Evolutionary conservation across 257 asterid genomes (phyloP).

Genomic region (Salvia splendens): DNA sequence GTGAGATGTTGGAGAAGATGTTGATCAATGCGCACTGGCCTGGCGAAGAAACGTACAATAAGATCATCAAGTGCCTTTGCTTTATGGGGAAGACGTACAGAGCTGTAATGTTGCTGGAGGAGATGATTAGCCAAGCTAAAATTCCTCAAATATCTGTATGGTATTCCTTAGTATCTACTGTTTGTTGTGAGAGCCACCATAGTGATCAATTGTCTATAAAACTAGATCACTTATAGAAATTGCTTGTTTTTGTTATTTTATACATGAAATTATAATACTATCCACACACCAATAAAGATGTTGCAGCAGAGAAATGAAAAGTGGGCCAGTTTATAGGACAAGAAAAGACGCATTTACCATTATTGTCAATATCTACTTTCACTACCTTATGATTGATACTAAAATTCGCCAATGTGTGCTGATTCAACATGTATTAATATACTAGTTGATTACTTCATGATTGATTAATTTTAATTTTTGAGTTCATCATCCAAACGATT

Average conservation of each 20-base stretch:
- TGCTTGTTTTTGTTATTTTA: not conserved
- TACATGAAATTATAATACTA: no score
- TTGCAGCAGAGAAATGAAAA: no score
- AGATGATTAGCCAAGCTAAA: constrained; percentile 77
- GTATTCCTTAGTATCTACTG: constrained; percentile 14
- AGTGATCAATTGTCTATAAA: constrained; percentile 31
- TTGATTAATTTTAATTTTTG: no score
- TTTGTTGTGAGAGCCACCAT: constrained; percentile 1
- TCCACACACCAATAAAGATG: no score
- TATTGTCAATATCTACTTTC: no score
- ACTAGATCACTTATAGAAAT: constrained; percentile 19
- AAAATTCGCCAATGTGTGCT: no score
- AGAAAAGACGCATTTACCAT: no score
- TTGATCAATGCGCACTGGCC: constrained; percentile 56
- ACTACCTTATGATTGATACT: no score
- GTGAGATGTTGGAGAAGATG: constrained; percentile 72
- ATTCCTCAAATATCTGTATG: constrained; percentile 62
- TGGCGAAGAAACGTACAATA: constrained; percentile 45
- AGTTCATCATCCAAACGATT: no score
- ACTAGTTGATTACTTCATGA: no score
- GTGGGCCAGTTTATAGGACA: no score
- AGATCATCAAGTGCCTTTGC: constrained; percentile 69
- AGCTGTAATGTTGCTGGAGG: constrained; percentile 82
- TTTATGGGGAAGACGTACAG: constrained; percentile 49
- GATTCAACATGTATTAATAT: no score